Percentiles rank a stretch among this genome's conserved stretches.
phyloP scores from a whole-genome alignment of 192 early-diverging fungal genomes.

The Umbelopsis ramanniana region DNA sequence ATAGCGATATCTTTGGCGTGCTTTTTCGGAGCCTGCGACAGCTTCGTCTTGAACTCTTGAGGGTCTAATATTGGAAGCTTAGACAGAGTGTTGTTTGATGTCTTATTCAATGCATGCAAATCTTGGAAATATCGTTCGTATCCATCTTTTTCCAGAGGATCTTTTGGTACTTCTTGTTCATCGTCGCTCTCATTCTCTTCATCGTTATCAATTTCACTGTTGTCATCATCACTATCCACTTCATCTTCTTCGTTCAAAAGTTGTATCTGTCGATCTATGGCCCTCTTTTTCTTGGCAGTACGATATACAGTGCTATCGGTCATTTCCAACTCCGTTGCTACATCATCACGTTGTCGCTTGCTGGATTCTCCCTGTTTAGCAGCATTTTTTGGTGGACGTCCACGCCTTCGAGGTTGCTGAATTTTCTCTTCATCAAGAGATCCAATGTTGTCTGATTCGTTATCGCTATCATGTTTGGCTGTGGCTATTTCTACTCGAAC shows the following conservation, averaged over 20 bases:
- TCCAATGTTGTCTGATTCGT: too few species aligned
- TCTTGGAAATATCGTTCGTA: constrained; percentile 85
- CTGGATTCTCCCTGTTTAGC: not conserved
- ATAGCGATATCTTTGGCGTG: constrained; percentile 64
- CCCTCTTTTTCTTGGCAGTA: constrained; percentile 19
- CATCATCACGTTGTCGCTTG: not conserved
- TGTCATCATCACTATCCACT: constrained; percentile 40
- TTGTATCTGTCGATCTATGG: constrained; percentile 30
- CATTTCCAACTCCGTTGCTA: not conserved
- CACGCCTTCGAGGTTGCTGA: too few species aligned
- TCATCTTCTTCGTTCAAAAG: constrained; percentile 39
- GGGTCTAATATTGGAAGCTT: constrained; percentile 78
- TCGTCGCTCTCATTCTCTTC: constrained; percentile 43
- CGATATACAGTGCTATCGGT: not conserved
- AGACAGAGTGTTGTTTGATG: constrained; percentile 88
- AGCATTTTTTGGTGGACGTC: too few species aligned
- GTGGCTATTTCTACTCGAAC: too few species aligned
- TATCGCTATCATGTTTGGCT: too few species aligned
- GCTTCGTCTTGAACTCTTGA: constrained; percentile 61
- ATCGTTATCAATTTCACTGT: constrained; percentile 30
- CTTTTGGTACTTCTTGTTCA: constrained; percentile 33
- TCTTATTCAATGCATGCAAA: constrained; percentile 58
- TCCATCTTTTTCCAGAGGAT: constrained; percentile 39
- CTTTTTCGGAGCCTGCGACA: constrained; percentile 58
- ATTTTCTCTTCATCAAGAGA: too few species aligned